Evolutionary conservation across 352 stramenopile genomes (phyloP).

Genomic region (Phytophthora ohioensis): DNA sequence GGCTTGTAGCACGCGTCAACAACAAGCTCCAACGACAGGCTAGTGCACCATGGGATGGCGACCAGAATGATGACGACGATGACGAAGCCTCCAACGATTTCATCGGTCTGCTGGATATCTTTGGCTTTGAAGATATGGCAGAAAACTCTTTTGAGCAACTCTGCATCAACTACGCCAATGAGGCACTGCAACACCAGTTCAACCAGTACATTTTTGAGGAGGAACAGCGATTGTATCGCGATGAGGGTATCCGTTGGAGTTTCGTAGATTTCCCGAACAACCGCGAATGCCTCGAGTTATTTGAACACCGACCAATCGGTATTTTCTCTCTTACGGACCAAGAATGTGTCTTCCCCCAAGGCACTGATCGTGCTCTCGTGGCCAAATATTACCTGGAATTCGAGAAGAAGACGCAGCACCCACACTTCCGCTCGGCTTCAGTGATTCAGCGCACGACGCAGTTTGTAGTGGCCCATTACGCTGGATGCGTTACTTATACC

Average conservation of each 20-base stretch:
- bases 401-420: slow-evolving; percentile 60
- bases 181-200: slow-evolving; percentile 90
- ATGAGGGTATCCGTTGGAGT: slow-evolving; percentile 79
- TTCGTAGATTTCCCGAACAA: slow-evolving; percentile 89
- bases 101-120: slow-evolving; percentile 90
- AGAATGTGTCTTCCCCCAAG: slow-evolving; percentile 84
- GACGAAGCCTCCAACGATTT: slow-evolving; percentile 49
- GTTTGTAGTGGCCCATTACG: slow-evolving; percentile 91
- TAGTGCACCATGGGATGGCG: slow-evolving; percentile 13
- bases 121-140: slow-evolving; percentile 90
- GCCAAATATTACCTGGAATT: slow-evolving; percentile 84
- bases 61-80: slow-evolving; percentile 25
- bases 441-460: slow-evolving; percentile 65
- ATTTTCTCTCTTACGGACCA: slow-evolving; percentile 88
- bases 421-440: slow-evolving; percentile 61
- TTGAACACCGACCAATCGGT: slow-evolving; percentile 79
- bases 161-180: slow-evolving; percentile 93
- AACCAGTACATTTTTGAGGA: slow-evolving; percentile 94
- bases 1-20: slow-evolving; percentile 94
- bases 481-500: slow-evolving; percentile 82
- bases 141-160: slow-evolving; percentile 91
- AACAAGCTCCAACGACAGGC: slow-evolving; percentile 67
- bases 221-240: slow-evolving; percentile 79
- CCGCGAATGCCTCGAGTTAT: slow-evolving; percentile 76
- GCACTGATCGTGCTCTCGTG: slow-evolving; percentile 75